These are phyloP conservation scores for Tanacetum coccineum DNA, from an alignment of 129 eudicot genomes.

Conservation along the genomic window DNA sequence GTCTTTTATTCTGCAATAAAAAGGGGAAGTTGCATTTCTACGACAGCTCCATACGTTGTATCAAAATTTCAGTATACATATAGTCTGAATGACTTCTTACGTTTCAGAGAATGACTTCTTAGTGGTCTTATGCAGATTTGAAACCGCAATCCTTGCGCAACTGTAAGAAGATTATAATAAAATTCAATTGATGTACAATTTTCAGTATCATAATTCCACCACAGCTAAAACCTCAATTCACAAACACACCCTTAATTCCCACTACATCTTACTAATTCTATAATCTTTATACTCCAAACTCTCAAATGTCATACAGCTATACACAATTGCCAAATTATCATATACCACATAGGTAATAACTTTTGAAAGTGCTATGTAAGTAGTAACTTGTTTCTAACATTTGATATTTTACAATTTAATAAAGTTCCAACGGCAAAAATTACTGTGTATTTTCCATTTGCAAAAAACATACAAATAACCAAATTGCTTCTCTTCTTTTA, in stretches of 20 bases:
- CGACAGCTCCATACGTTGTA: neutral
- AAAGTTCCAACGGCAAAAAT: too few relatives aligned
- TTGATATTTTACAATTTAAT: too few relatives aligned
- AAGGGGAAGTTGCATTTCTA: neutral
- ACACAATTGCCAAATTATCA: neutral
- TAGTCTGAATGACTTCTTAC: conserved; percentile 34
- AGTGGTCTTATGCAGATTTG: conserved; percentile 81
- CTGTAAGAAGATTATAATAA: conserved; percentile 33
- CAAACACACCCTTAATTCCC: too few relatives aligned
- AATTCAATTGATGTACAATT: neutral
- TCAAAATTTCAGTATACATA: neutral
- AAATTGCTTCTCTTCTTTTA: too few relatives aligned
- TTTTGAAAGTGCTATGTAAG: too few relatives aligned
- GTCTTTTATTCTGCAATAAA: conserved; percentile 43
- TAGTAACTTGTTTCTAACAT: too few relatives aligned
- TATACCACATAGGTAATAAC: too few relatives aligned
- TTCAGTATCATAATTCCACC: neutral
- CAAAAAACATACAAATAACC: too few relatives aligned
- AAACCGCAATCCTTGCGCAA: conserved; percentile 82
- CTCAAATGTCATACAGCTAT: neutral
- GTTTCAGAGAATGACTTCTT: conserved; percentile 81
- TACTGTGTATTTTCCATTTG: too few relatives aligned
- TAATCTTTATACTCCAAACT: too few relatives aligned
- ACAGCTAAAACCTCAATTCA: too few relatives aligned
- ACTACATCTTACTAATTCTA: too few relatives aligned